Conservation (phyloP, 2,329 filamentous ascomycete genomes). For the Cladophialophora bantiana region DNA sequence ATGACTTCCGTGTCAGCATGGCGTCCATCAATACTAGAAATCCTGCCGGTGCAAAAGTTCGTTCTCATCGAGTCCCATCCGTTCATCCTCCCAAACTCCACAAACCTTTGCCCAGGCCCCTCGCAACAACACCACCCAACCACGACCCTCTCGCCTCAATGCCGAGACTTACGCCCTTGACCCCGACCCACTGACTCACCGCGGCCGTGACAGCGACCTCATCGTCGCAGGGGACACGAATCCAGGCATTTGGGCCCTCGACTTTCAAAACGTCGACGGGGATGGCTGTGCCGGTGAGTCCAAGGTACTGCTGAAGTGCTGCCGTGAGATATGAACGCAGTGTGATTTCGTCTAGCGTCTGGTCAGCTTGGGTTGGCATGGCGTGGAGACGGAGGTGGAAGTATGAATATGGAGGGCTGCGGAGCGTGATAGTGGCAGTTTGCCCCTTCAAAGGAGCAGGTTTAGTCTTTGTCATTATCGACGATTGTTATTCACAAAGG, state of each 20-base stretch:
- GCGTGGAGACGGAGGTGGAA: constrained; percentile 41
- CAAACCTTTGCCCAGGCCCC: constrained; percentile 23
- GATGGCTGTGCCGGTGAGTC: constrained; percentile 55
- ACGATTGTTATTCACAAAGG: too few relatives aligned
- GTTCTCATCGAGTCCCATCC: not conserved
- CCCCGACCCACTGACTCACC: constrained; percentile 53
- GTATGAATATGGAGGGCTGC: constrained; percentile 43
- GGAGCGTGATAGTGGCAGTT: constrained; percentile 39
- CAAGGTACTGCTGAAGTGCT: constrained; percentile 57
- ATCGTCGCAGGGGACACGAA: constrained; percentile 56
- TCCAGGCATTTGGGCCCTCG: constrained; percentile 47
- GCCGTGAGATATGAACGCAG: constrained; percentile 54
- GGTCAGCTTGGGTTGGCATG: constrained; percentile 30
- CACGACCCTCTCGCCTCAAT: constrained; percentile 38
- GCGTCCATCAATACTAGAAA: not conserved
- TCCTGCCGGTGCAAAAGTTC: not conserved
- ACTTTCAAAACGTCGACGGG: constrained; percentile 56
- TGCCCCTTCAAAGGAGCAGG: not conserved
- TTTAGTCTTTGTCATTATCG: constrained; percentile 1
- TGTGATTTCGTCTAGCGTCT: constrained; percentile 53
- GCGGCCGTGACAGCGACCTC: constrained; percentile 52
- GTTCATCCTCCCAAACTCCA: constrained; percentile 33
- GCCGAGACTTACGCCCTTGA: constrained; percentile 37
- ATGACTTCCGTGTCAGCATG: not conserved
- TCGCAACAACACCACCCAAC: constrained; percentile 36